Percentiles rank a stretch among this genome's conserved stretches.
These are phyloP conservation scores for Hypomyces perniciosus DNA, from an alignment of 2,329 filamentous ascomycete genomes.

Conservation along the genomic window DNA sequence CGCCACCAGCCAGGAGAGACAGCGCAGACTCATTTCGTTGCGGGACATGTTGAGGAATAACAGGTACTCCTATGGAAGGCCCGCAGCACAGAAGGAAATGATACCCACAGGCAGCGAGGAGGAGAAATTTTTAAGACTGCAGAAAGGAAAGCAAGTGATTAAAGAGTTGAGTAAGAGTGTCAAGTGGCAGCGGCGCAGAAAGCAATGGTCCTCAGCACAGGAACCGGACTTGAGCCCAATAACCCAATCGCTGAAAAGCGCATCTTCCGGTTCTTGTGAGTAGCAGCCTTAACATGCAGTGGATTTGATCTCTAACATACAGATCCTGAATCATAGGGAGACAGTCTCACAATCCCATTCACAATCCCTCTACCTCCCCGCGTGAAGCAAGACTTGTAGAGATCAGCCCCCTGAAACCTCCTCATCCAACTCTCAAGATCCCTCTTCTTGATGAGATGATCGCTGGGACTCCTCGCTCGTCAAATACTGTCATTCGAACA, in stretches of 20 bases:
- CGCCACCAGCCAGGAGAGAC: slow-evolving; percentile 30
- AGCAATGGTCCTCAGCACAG: slow-evolving; percentile 47
- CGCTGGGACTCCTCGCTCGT: slow-evolving; percentile 1
- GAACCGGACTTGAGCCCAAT: slow-evolving; percentile 47
- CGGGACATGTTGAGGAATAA: slow-evolving; percentile 29
- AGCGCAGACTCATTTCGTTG: slow-evolving; percentile 27
- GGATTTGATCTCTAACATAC: background rate
- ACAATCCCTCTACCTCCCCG: background rate
- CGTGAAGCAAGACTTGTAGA: background rate
- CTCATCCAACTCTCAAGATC: background rate
- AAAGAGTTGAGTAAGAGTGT: slow-evolving; percentile 26
- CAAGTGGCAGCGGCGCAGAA: slow-evolving; percentile 39
- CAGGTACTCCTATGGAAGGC: slow-evolving; percentile 32
- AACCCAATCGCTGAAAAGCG: slow-evolving; percentile 33
- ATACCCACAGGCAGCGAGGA: slow-evolving; percentile 19
- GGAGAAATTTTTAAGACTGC: slow-evolving; percentile 39
- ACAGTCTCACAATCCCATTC: background rate
- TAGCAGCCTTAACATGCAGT: background rate
- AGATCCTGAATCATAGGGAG: background rate
- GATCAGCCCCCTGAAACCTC: background rate
- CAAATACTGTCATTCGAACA: slow-evolving; percentile 33
- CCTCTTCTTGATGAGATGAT: background rate
- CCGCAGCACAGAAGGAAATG: slow-evolving; percentile 39
- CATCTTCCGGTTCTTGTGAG: slow-evolving; percentile 21
- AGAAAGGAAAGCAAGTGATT: slow-evolving; percentile 34